Percentiles rank a stretch among this genome's conserved stretches.
Conservation (phyloP, 768 basidiomycete species). For the Leccinum incarnatum region DNA sequence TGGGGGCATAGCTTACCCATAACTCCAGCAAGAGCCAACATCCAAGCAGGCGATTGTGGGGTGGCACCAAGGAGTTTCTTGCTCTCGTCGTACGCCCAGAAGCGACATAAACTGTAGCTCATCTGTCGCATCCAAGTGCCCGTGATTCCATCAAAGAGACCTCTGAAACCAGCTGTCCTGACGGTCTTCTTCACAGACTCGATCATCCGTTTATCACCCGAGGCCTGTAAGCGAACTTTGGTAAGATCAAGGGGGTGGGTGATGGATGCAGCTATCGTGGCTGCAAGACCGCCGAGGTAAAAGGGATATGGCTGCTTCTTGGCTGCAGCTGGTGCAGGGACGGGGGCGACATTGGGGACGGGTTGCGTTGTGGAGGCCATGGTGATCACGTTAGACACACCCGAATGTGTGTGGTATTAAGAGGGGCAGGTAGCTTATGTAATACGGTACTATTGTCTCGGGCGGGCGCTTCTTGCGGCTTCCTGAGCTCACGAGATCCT, state of each 20-base stretch:
- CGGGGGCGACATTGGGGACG: constrained; percentile 6
- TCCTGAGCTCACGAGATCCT: neutral
- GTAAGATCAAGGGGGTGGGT: constrained; percentile 89
- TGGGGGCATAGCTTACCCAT: constrained; percentile 60
- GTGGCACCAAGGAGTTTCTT: constrained; percentile 77
- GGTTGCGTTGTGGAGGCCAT: constrained; percentile 19
- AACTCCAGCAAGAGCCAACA: constrained; percentile 75
- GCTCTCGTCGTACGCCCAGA: constrained; percentile 91
- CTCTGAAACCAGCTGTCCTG: constrained; percentile 66
- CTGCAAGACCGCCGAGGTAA: constrained; percentile 84
- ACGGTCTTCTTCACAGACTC: constrained; percentile 80
- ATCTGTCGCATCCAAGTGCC: constrained; percentile 92
- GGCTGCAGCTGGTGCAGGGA: constrained; percentile 4
- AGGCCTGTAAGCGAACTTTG: constrained; percentile 88
- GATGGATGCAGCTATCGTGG: constrained; percentile 84
- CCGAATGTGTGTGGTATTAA: constrained; percentile 10
- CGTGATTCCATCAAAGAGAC: constrained; percentile 82
- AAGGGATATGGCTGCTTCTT: constrained; percentile 78
- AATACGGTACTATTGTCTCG: neutral
- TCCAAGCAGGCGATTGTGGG: constrained; percentile 70
- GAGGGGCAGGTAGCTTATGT: constrained; percentile 11
- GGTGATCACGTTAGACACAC: neutral
- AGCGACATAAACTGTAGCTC: constrained; percentile 90
- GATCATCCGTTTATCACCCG: constrained; percentile 90
- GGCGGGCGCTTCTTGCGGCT: neutral